Conservation (phyloP, 345 rosid genomes). For the Tarenaya hassleriana region DNA sequence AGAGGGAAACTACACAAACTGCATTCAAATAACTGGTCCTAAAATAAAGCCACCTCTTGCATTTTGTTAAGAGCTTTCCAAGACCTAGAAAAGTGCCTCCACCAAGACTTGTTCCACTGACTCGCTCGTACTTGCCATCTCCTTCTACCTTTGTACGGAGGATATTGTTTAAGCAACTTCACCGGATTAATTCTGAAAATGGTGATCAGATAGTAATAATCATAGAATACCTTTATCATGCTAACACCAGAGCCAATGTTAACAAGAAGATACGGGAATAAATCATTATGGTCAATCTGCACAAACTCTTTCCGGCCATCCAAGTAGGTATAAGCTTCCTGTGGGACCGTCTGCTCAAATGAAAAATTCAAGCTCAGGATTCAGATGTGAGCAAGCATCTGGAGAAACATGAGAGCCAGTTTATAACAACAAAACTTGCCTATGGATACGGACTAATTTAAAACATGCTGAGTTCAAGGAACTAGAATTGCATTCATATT, state of each 20-base stretch:
- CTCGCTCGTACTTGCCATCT: slow-evolving; percentile 70
- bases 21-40: slow-evolving; percentile 1
- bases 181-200: background rate
- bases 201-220: slow-evolving; percentile 5
- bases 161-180: slow-evolving; percentile 2
- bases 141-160: slow-evolving; percentile 60
- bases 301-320: slow-evolving; percentile 63
- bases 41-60: slow-evolving; percentile 49
- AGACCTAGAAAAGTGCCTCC: slow-evolving; percentile 89
- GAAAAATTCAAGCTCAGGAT: slow-evolving; percentile 22
- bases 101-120: slow-evolving; percentile 87
- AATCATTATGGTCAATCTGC: slow-evolving; percentile 65
- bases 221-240: slow-evolving; percentile 75
- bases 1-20: slow-evolving; percentile 4
- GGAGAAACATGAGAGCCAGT: too few species aligned
- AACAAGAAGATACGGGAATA: slow-evolving; percentile 84
- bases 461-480: too few species aligned
- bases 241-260: slow-evolving; percentile 93
- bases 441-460: too few species aligned
- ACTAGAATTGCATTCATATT: too few species aligned
- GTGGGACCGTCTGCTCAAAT: slow-evolving; percentile 55
- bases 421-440: background rate
- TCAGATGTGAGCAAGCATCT: slow-evolving; percentile 10
- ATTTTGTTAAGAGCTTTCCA: slow-evolving; percentile 75
- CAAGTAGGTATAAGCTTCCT: slow-evolving; percentile 70